Base-by-base conservation (phyloP, 371 early-diverging fungal genomes). In the Capillidium heterosporum region DNA sequence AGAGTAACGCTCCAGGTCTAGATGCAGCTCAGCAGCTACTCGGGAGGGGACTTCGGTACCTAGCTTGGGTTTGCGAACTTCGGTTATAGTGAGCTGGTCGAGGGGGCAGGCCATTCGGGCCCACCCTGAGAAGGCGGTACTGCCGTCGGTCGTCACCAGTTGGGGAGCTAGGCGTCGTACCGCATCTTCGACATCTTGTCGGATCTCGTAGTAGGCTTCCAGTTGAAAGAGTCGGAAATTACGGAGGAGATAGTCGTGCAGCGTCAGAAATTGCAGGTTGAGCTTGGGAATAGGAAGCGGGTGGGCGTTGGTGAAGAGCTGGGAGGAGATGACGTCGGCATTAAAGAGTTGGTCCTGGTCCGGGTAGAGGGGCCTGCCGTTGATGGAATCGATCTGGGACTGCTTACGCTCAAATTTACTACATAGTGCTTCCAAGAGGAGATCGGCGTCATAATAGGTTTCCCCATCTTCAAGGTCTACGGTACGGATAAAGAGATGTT, bases 251-350 rank as follows among this genome's bases (percentile, higher is more conserved):
- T 94, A 94, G 62, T 97, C 98, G 59, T 81, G 81, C 17, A 91
- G 60, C 0, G 93, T 87, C 64, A 97, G 70, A 64, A 84, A 97
- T 66, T 97, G 98, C 27, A 95, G 70, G 55, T 85, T 85, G 41
- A 97, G 73, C 59, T 92, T 91, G 1, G 97, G 96, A 8, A 90
- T 67, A 0, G 90, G 76, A 13, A 91, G 64, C 23, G 84, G 81
- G 17, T 77, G 69, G 35, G 75, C 81, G 28, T 85, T 80, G 7
- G 73, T 61, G 62, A 84, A 88, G 44, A 67, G 67, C 59, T 81
- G 76, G 13, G 77, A 72, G 50, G 72, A 68, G 15, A 76, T 66
- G 1, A 78, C 59, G 26, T 32, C 47, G 15, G 11, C 32, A 53
- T 67, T 69, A 54, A 81, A 79, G 15, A 77, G 57, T 31, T 58